Percentiles rank a stretch among this genome's conserved stretches.
Conservation (phyloP, 768 basidiomycete genomes). For the Amanita brunnescens region DNA sequence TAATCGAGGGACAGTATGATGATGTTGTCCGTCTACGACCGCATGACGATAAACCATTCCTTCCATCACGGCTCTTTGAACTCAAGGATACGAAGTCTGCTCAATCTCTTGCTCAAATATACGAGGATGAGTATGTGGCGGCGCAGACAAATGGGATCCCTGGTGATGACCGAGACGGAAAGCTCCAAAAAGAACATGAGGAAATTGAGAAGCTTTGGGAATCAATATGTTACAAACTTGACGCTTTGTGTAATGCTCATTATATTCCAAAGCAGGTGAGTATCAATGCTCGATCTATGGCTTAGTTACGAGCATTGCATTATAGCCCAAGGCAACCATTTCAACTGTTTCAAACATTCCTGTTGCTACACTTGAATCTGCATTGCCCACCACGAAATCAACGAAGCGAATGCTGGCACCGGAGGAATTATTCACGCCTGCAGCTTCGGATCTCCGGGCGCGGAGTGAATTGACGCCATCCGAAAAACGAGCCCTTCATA, state of each 20-base stretch:
- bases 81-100: slow-evolving; percentile 82
- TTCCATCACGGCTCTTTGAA: slow-evolving; percentile 85
- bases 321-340: slow-evolving; percentile 82
- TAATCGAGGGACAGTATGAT: slow-evolving; percentile 79
- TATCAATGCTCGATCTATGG: slow-evolving; percentile 10
- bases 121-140: slow-evolving; percentile 85
- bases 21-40: slow-evolving; percentile 83
- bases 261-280: slow-evolving; percentile 90
- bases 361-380: slow-evolving; percentile 79
- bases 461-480: slow-evolving; percentile 77
- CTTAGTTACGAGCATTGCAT: neutral
- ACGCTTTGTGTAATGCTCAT: slow-evolving; percentile 91
- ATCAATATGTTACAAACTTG: slow-evolving; percentile 76
- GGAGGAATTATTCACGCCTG: slow-evolving; percentile 76
- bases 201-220: slow-evolving; percentile 84
- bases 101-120: slow-evolving; percentile 90
- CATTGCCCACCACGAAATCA: slow-evolving; percentile 77
- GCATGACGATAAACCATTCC: slow-evolving; percentile 77
- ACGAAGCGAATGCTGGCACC: slow-evolving; percentile 80
- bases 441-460: slow-evolving; percentile 45
- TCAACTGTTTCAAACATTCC: slow-evolving; percentile 77
- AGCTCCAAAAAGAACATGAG: slow-evolving; percentile 80
- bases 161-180: slow-evolving; percentile 79
- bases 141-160: slow-evolving; percentile 45
- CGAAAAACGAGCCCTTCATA: slow-evolving; percentile 68